Conservation (phyloP, 768 basidiomycete genomes). For the Sporobolomyces phaffii region DNA sequence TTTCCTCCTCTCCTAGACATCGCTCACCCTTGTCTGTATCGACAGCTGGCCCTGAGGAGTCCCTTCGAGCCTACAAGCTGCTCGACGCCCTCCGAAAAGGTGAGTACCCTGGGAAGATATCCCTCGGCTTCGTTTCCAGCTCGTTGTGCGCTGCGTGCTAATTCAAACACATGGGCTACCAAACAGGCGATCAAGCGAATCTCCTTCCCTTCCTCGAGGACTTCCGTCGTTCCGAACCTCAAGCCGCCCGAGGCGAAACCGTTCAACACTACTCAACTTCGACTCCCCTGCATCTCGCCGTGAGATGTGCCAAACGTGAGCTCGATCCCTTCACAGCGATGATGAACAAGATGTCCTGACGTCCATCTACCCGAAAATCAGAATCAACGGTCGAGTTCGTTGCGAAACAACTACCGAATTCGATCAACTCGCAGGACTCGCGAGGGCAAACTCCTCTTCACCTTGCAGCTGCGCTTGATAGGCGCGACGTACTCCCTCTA, state of each 20-base stretch:
- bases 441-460: conserved; percentile 68
- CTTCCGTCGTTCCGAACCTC: conserved; percentile 26
- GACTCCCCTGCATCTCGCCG: conserved; percentile 37
- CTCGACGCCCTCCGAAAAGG: conserved; percentile 33
- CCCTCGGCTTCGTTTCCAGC: background rate
- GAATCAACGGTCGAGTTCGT: conserved; percentile 36
- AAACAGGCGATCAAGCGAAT: conserved; percentile 42
- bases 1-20: background rate
- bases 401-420: conserved; percentile 18
- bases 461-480: conserved; percentile 66
- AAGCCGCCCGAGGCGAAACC: conserved; percentile 38
- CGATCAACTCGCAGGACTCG: conserved; percentile 43
- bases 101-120: background rate
- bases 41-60: conserved; percentile 45
- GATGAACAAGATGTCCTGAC: conserved; percentile 22
- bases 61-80: conserved; percentile 19
- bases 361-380: background rate
- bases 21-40: background rate
- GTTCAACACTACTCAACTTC: conserved; percentile 2
- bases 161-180: conserved; percentile 12
- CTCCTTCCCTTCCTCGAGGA: conserved; percentile 45
- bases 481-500: conserved; percentile 65
- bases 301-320: conserved; percentile 33
- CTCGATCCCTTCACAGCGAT: background rate
- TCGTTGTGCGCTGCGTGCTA: background rate